phyloP scores from a whole-genome alignment of 371 early-diverging fungal genomes.

The Rhizomucor miehei region DNA sequence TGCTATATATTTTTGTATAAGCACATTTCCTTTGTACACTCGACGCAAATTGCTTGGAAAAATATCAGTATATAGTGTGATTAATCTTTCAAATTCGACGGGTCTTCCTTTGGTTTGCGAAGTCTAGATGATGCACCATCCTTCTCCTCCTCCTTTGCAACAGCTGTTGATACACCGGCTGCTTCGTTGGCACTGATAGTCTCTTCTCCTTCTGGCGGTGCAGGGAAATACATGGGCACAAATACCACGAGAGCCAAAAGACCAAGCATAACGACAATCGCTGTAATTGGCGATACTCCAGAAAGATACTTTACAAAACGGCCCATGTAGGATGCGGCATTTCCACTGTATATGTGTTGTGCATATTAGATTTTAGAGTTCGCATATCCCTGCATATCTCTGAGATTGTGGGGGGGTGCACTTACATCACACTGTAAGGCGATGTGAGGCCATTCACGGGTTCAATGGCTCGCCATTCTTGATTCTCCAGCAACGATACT shows the following conservation, averaged over 20 bases:
- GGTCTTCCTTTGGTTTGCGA: too few species aligned
- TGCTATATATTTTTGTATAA: too few species aligned
- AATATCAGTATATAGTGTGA: too few species aligned
- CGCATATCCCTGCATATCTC: neutral
- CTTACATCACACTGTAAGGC: conserved; percentile 45
- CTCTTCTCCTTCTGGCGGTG: neutral
- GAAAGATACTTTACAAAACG: conserved; percentile 30
- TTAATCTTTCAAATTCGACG: too few species aligned
- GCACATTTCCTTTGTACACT: too few species aligned
- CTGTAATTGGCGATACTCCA: conserved; percentile 25
- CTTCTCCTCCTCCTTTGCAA: conserved; percentile 1
- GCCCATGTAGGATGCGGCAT: conserved; percentile 26
- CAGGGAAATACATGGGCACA: conserved; percentile 12
- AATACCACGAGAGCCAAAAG: conserved; percentile 11
- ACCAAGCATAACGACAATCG: conserved; percentile 15
- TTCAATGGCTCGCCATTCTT: conserved; percentile 30
- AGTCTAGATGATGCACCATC: too few species aligned
- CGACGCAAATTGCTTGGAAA: too few species aligned
- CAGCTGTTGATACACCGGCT: neutral
- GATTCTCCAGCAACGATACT: conserved; percentile 20
- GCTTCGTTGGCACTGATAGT: neutral
- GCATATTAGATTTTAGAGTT: neutral
- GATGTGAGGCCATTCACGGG: conserved; percentile 29
- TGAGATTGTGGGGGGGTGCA: too few species aligned
- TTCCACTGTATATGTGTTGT: conserved; percentile 20